These are phyloP conservation scores for Macadamia tetraphylla DNA, from an alignment of 164 flowering plant species.

Conservation along the genomic window DNA sequence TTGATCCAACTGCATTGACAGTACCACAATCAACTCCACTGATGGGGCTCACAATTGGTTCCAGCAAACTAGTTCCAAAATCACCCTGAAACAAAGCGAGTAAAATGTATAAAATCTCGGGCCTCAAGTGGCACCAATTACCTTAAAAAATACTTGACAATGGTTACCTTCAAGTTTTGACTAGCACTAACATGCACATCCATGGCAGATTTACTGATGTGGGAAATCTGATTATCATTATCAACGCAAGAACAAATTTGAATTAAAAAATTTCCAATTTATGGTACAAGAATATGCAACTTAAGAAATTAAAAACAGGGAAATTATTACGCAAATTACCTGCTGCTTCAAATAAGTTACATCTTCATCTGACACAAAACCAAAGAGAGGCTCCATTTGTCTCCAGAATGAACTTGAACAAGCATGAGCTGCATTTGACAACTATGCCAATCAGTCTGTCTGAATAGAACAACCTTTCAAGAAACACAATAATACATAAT, in stretches of 20 bases:
- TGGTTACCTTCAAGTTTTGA: constrained; percentile 7
- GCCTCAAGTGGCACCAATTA: not conserved
- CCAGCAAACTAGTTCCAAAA: constrained; percentile 19
- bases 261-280: constrained; percentile 4
- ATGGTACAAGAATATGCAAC: constrained; percentile 14
- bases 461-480: not conserved
- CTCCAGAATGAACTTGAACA: constrained; percentile 68
- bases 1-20: not conserved
- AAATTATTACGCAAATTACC: constrained; percentile 29
- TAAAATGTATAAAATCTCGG: not conserved
- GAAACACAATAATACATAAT: constrained; percentile 15
- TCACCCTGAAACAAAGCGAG: constrained; percentile 28
- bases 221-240: constrained; percentile 6
- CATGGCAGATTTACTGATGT: constrained; percentile 5
- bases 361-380: constrained; percentile 55
- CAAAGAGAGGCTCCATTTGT: constrained; percentile 65
- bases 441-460: constrained; percentile 8
- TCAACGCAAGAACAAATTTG: not conserved
- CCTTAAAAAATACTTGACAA: not conserved
- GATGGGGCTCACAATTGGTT: constrained; percentile 20
- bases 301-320: constrained; percentile 5
- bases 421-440: constrained; percentile 44
- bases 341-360: constrained; percentile 57
- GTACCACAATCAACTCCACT: constrained; percentile 23
- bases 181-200: constrained; percentile 10